phyloP scores from a whole-genome alignment of 176 grass and related monocot genomes.

The Panicum miliaceum region DNA sequence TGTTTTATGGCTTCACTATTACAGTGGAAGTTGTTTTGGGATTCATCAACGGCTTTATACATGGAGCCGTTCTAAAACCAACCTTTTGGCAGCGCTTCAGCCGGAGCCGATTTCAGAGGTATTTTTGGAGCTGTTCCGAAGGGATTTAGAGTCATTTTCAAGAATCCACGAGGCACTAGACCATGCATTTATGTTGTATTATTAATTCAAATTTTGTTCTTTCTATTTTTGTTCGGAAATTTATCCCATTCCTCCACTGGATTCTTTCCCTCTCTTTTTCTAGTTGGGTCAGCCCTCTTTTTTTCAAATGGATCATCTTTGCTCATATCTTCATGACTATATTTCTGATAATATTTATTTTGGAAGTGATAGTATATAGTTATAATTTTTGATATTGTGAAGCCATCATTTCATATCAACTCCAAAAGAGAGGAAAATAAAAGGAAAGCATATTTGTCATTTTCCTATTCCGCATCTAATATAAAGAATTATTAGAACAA shows the following conservation, averaged over 20 bases:
- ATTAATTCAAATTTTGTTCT: not conserved
- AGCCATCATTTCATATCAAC: not conserved
- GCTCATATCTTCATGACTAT: no score
- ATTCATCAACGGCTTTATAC: no score
- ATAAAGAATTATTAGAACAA: not conserved
- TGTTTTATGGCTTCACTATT: no score
- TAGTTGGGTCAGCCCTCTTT: not conserved
- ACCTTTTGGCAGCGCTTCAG: no score
- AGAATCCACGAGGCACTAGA: not conserved
- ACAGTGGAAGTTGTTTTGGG: no score
- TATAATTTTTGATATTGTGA: not conserved
- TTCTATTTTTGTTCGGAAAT: not conserved
- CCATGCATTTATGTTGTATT: not conserved
- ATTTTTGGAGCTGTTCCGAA: no score
- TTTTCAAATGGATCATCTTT: not conserved
- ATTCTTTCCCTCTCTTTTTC: not conserved
- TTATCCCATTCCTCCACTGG: no score
- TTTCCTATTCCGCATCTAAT: not conserved
- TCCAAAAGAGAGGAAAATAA: not conserved
- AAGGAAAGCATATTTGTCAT: not conserved
- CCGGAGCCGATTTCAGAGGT: no score
- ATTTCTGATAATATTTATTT: not conserved
- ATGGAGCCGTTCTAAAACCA: no score
- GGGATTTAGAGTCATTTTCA: not conserved
- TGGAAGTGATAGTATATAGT: not conserved